A percentile compares a stretch with the other conserved stretches of the same genome.
Conservation (phyloP, 306 rosid species). For the Cercis canadensis region DNA sequence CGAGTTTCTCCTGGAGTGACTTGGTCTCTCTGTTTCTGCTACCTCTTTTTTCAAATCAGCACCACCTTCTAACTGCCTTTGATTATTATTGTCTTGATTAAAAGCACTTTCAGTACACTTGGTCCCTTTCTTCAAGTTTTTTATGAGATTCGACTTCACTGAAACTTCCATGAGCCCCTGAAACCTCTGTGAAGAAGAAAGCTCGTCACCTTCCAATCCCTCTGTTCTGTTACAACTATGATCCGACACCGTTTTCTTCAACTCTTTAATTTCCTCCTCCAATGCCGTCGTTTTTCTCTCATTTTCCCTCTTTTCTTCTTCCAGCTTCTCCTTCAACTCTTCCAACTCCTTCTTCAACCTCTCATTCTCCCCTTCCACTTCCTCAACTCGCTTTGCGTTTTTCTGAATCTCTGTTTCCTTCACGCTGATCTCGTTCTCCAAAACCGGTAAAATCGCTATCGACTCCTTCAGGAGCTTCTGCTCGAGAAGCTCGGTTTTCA, state of each 20-base stretch:
- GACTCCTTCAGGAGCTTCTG: conserved; percentile 83
- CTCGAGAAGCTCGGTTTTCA: conserved; percentile 88
- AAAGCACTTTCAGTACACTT: conserved; percentile 40
- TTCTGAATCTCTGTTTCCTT: conserved; percentile 64
- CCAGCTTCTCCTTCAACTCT: conserved; percentile 42
- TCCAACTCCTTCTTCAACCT: conserved; percentile 49
- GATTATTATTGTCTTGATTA: conserved; percentile 41
- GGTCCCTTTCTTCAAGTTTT: conserved; percentile 57
- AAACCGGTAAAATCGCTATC: conserved; percentile 75
- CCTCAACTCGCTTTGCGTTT: conserved; percentile 47
- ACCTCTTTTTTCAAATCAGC: conserved; percentile 63
- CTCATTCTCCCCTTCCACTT: conserved; percentile 62
- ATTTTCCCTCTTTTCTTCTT: conserved; percentile 53
- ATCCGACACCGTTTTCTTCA: conserved; percentile 63
- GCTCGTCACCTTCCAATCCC: conserved; percentile 47
- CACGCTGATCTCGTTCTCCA: conserved; percentile 67
- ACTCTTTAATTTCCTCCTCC: conserved; percentile 68
- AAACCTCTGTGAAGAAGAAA: conserved; percentile 72
- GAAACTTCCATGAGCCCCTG: conserved; percentile 67
- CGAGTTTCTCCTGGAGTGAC: conserved; percentile 75
- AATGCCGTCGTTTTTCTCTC: conserved; percentile 51
- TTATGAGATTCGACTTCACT: conserved; percentile 59
- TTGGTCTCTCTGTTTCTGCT: conserved; percentile 56
- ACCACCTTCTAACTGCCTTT: conserved; percentile 43
- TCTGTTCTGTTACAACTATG: conserved; percentile 35